Evolutionary conservation across 768 basidiomycete genomes (phyloP), one percentile per base, ranked within the genome.

Genomic region (Tephrocybe sp.): DNA sequence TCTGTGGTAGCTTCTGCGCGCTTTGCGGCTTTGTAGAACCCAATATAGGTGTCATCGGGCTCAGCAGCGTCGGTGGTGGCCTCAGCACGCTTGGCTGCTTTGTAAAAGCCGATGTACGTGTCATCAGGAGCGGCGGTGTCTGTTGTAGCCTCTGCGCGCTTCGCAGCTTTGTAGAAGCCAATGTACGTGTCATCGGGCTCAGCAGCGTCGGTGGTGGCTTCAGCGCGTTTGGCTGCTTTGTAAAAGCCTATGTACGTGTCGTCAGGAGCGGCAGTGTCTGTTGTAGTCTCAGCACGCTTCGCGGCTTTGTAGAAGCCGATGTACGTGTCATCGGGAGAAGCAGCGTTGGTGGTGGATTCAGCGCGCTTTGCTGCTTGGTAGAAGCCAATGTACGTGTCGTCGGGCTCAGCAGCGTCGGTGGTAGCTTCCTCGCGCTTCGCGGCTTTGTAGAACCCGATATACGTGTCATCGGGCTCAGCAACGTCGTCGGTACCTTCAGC

Each of bases 1-100:
- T 91, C 25, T 9, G 28, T 36, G 34, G 34, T 30, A 14, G 34
- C 8, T n/a, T 36, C 34, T 8, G 34, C 34, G 34, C 34, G 34
- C 34, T 36, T 14, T 5, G 11, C 17, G 8, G 34, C 6, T 14
- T 36, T 36, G 34, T 36, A 36, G 17, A 36, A 36, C 4, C 34
- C 34, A 14, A 36, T 17, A n/a, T 36, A 36, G 34, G 17, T 17
- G 17, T 36, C 34, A 14, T 36, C 34, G 34, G 34, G 34, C 5
- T 36, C 34, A 17, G 34, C 34, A 30, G 28, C 28, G 5, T 36
- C 34, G 17, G 5, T n/a, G 15, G 34, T 7, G 15, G 34, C 34
- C 15, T 36, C 34, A 5, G 11, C 34, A 17, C 34, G 34, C 11
- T 14, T 12, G 4, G 5, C 34, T 36, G 34, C 34, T n/a, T 36